A percentile compares a stretch with the other conserved stretches of the same genome.
phyloP scores from a whole-genome alignment of 2,329 filamentous ascomycete genomes.

The Nannizziopsis arthrosporioides region DNA sequence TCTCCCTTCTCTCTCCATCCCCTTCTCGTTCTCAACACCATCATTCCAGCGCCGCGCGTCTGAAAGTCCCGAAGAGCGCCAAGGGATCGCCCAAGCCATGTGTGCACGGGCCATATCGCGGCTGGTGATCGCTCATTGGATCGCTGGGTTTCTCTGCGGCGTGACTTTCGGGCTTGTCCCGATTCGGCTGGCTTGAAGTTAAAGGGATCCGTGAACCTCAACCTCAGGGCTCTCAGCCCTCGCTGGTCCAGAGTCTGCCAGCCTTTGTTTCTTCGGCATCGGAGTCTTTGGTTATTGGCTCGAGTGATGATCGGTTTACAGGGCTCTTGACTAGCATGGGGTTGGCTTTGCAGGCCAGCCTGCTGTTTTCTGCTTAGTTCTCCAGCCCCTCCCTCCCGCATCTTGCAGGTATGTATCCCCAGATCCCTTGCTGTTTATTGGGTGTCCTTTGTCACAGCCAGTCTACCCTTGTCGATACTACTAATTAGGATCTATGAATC shows the following conservation, averaged over 20 bases:
- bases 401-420: neutral
- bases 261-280: too few relatives aligned
- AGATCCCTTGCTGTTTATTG: neutral
- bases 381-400: neutral
- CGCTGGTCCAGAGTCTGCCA: too few relatives aligned
- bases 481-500: neutral
- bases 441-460: constrained; percentile 7
- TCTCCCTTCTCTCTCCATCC: too few relatives aligned
- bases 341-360: too few relatives aligned
- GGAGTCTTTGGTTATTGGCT: too few relatives aligned
- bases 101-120: constrained; percentile 6
- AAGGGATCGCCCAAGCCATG: constrained; percentile 3
- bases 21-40: too few relatives aligned
- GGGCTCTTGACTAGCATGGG: too few relatives aligned
- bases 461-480: constrained; percentile 8
- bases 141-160: neutral
- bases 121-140: neutral
- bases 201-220: neutral
- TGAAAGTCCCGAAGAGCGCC: neutral
- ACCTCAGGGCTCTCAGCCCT: too few relatives aligned
- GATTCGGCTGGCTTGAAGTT: neutral
- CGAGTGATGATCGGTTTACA: too few relatives aligned
- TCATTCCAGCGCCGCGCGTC: too few relatives aligned
- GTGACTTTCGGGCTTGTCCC: neutral
- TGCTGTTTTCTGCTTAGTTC: neutral